Percentiles rank a stretch among this genome's conserved stretches.
These are phyloP conservation scores for Amylocystis lapponica DNA, from an alignment of 768 basidiomycete species.

Conservation along the genomic window DNA sequence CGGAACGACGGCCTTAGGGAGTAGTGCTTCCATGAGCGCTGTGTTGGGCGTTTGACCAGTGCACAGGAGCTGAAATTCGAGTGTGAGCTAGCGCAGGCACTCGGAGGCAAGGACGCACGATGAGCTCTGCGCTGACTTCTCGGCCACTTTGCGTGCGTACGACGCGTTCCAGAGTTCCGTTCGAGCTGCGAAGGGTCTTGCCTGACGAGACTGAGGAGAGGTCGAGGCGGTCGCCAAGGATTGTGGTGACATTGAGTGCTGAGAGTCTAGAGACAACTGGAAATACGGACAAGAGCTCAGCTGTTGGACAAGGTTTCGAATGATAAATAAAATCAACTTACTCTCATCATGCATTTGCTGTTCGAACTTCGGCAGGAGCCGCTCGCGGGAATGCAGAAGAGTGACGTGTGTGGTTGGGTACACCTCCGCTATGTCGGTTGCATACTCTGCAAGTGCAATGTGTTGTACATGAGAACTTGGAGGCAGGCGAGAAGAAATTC, in stretches of 20 bases:
- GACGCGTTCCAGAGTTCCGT: slow-evolving; percentile 16
- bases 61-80: slow-evolving; percentile 42
- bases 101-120: slow-evolving; percentile 31
- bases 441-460: slow-evolving; percentile 40
- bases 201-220: slow-evolving; percentile 24
- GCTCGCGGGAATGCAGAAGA: slow-evolving; percentile 51
- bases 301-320: not conserved
- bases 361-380: slow-evolving; percentile 50
- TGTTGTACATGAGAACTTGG: not conserved
- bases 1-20: slow-evolving; percentile 16
- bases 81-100: not conserved
- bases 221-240: slow-evolving; percentile 51
- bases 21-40: slow-evolving; percentile 28
- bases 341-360: slow-evolving; percentile 46
- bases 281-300: not conserved
- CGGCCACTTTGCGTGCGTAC: slow-evolving; percentile 45
- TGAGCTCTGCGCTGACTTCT: slow-evolving; percentile 44
- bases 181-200: slow-evolving; percentile 1
- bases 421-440: slow-evolving; percentile 52
- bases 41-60: slow-evolving; percentile 62
- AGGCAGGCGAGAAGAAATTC: not conserved
- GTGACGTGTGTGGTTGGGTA: slow-evolving; percentile 49
- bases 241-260: slow-evolving; percentile 32
- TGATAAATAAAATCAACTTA: slow-evolving; percentile 17
- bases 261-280: slow-evolving; percentile 19